A percentile compares a stretch with the other conserved stretches of the same genome.
These are phyloP conservation scores for Kodamaea sp. DNA, from an alignment of 1,139 yeast species.

Conservation along the genomic window DNA sequence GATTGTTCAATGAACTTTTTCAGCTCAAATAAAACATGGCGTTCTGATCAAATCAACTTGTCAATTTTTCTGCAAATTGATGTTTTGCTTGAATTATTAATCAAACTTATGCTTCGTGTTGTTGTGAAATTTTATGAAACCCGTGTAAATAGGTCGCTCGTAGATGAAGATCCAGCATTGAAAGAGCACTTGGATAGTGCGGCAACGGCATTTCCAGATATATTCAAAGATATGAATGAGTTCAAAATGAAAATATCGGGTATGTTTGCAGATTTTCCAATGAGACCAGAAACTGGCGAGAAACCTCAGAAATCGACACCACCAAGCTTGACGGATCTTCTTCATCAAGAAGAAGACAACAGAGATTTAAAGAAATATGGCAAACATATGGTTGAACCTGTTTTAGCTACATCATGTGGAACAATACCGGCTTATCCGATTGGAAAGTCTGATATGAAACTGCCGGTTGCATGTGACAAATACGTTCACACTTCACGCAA, in stretches of 20 bases:
- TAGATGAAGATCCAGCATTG: constrained; percentile 17
- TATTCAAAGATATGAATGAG: constrained; percentile 12
- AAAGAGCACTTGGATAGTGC: constrained; percentile 23
- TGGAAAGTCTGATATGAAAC: too few relatives aligned
- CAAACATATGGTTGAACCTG: too few relatives aligned
- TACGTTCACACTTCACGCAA: too few relatives aligned
- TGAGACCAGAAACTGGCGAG: not conserved
- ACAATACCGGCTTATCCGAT: too few relatives aligned
- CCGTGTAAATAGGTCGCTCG: constrained; percentile 15
- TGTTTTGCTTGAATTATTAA: constrained; percentile 20
- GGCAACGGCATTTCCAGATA: constrained; percentile 24
- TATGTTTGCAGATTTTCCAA: not conserved
- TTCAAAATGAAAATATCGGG: constrained; percentile 1
- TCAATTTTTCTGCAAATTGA: constrained; percentile 22
- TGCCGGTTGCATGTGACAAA: too few relatives aligned
- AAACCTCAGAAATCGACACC: not conserved
- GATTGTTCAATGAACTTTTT: constrained; percentile 27
- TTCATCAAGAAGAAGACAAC: not conserved
- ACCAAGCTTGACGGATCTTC: not conserved
- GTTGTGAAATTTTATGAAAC: constrained; percentile 25
- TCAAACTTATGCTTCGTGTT: constrained; percentile 24
- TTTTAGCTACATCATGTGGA: too few relatives aligned
- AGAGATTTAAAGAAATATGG: too few relatives aligned
- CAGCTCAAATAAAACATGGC: constrained; percentile 10
- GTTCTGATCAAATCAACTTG: constrained; percentile 12